Conservation (phyloP, 768 basidiomycete species). For the Naematelia encephala region DNA sequence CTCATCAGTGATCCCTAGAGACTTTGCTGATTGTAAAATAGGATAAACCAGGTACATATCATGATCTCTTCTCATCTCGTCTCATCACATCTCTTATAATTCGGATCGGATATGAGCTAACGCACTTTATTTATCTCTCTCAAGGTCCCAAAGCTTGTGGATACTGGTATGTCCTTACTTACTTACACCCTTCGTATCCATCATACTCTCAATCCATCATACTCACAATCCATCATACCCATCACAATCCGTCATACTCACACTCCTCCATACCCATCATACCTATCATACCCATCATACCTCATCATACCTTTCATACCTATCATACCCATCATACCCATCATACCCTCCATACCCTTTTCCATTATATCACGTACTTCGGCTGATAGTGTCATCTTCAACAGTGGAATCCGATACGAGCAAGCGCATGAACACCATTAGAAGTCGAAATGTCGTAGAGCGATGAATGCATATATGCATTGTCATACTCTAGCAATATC, state of each 20-base stretch:
- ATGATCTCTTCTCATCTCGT: background rate
- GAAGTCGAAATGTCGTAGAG: background rate
- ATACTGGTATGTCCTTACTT: slow-evolving; percentile 56
- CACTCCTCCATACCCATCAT: too few species aligned
- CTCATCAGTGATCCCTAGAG: background rate
- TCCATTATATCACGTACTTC: too few species aligned
- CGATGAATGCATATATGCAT: too few species aligned
- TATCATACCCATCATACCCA: background rate
- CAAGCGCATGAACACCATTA: slow-evolving; percentile 70
- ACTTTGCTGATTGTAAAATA: slow-evolving; percentile 46
- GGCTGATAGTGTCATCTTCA: slow-evolving; percentile 4
- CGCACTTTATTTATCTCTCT: background rate
- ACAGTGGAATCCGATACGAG: slow-evolving; percentile 83
- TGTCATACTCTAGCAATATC: too few species aligned
- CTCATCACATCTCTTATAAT: background rate
- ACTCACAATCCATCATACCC: too few species aligned
- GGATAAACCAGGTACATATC: slow-evolving; percentile 70
- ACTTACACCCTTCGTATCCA: background rate
- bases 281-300: background rate
- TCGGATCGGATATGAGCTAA: slow-evolving; percentile 2
- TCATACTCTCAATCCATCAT: background rate
- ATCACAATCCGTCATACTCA: too few species aligned
- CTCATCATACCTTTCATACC: too few species aligned
- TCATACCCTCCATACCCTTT: slow-evolving; percentile 1
- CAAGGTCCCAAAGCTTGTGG: slow-evolving; percentile 71